Evolutionary conservation across 2,329 filamentous ascomycete genomes (phyloP).

Genomic region (Paecilomyces sp.): DNA sequence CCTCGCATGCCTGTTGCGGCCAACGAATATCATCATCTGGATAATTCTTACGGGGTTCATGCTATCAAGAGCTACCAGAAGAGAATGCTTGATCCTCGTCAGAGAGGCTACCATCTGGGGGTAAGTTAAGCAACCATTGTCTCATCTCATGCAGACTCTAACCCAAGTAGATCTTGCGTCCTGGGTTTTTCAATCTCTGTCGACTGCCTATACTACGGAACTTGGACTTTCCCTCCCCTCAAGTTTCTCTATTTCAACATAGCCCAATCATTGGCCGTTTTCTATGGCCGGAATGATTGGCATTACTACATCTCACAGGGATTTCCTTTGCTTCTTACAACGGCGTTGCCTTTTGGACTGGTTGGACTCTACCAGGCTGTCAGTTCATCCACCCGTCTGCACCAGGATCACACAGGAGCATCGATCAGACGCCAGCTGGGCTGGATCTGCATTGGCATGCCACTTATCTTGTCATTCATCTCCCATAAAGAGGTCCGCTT

Average conservation of each 20-base stretch:
- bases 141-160: constrained; percentile 3
- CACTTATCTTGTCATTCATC: constrained; percentile 64
- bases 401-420: constrained; percentile 20
- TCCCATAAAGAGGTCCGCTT: constrained; percentile 97
- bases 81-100: constrained; percentile 45
- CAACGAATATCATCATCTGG: constrained; percentile 88
- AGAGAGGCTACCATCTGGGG: constrained; percentile 59
- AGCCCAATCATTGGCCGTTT: constrained; percentile 75
- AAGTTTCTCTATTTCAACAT: constrained; percentile 90
- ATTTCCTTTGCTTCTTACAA: constrained; percentile 77
- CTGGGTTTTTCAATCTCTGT: constrained; percentile 58
- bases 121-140: constrained; percentile 17
- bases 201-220: constrained; percentile 73
- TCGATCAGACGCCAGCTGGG: constrained; percentile 50
- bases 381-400: constrained; percentile 26
- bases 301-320: constrained; percentile 94
- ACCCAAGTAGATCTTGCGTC: constrained; percentile 42
- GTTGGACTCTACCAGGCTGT: constrained; percentile 53
- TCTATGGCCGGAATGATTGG: constrained; percentile 84
- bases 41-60: constrained; percentile 54
- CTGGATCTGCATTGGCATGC: constrained; percentile 52
- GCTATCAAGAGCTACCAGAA: constrained; percentile 38
- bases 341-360: constrained; percentile 69
- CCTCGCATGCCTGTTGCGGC: constrained; percentile 74
- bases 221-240: constrained; percentile 82